Evolutionary conservation across 495 filamentous ascomycete genomes (phyloP).

Genomic region (Neurospora pannonica): DNA sequence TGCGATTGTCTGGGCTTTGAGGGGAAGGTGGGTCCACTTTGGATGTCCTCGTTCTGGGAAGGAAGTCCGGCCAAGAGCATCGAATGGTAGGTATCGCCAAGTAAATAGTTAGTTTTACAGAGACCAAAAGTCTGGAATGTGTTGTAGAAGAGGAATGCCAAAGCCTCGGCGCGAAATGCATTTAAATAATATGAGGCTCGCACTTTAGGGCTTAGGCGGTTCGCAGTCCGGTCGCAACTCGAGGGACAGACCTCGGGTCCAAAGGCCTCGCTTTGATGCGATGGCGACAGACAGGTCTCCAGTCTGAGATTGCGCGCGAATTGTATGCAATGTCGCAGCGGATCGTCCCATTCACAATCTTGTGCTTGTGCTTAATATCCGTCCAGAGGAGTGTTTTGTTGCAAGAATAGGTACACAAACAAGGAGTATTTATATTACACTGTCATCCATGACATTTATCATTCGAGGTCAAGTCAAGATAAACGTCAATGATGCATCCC

Average conservation of each 20-base stretch:
- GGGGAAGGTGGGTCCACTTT: background rate
- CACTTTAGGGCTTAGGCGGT: background rate
- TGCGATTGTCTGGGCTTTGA: background rate
- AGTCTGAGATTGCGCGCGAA: background rate
- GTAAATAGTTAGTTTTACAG: background rate
- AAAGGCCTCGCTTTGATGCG: background rate
- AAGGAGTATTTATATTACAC: background rate
- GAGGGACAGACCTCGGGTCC: background rate
- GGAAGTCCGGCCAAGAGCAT: background rate
- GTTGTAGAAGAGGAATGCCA: background rate
- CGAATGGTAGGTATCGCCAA: background rate
- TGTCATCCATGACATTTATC: background rate
- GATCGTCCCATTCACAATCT: background rate
- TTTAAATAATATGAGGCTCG: background rate
- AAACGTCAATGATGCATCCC: background rate
- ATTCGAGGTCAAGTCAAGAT: background rate
- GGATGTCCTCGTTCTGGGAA: background rate
- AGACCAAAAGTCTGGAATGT: background rate
- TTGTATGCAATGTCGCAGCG: background rate
- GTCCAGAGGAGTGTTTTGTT: background rate
- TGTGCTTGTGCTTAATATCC: background rate
- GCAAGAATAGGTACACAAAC: background rate
- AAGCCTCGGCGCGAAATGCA: background rate
- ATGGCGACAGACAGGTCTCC: background rate
- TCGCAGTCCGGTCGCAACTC: background rate